Base-by-base conservation (phyloP, 139 green algal species). In the Chlamydomonas sphaeroides region DNA sequence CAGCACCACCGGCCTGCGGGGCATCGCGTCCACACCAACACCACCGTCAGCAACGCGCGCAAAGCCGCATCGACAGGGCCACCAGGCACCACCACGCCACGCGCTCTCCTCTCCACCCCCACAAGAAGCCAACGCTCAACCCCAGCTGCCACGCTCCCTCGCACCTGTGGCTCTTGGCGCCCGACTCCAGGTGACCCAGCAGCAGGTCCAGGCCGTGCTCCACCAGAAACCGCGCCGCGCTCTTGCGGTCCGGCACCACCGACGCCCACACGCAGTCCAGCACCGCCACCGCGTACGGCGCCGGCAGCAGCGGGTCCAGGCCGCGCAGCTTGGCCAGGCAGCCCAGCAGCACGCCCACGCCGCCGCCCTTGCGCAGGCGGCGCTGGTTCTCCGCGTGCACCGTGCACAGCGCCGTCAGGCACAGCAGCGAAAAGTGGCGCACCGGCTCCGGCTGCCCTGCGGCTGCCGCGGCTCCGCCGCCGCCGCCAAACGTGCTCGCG, bases 181-280 rank as follows among this genome's bases (percentile, higher is more conserved):
- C 62, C 1, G 28, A 28, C 68, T 88, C 79, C 49, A 90, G 57
- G 69, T 88, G 61, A 33, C 59, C 51, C 10, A 88, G 79, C 59
- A 93, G 68, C 28, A 51, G 41, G 42, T 90, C 89, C 85, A 91
- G 33, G 11, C 89, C 85, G 28, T 79, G 80, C 6, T 69, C 75
- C 56, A 89, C 88, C 45, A 91, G 78, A 51, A 89, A 88, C 28
- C 33, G 76, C 7, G 88, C 88, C 3, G 68, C 41, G 62, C 69
- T 88, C 72, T 89, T 89, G 26, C 72, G 65, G 62, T 87, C 82
- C 0, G 88, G 87, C 28, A 90, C 65, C 32, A 90, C 73, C 48
- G 88, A 86, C 25, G 66, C 66, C 88, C 90, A 92, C 25, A 92
- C 28, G 20, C 73, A 79, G n/a, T 88, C 82, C 70, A 93, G 66